These are phyloP conservation scores for Annulohypoxylon nitens DNA, from an alignment of 495 filamentous ascomycete species.

Conservation along the genomic window DNA sequence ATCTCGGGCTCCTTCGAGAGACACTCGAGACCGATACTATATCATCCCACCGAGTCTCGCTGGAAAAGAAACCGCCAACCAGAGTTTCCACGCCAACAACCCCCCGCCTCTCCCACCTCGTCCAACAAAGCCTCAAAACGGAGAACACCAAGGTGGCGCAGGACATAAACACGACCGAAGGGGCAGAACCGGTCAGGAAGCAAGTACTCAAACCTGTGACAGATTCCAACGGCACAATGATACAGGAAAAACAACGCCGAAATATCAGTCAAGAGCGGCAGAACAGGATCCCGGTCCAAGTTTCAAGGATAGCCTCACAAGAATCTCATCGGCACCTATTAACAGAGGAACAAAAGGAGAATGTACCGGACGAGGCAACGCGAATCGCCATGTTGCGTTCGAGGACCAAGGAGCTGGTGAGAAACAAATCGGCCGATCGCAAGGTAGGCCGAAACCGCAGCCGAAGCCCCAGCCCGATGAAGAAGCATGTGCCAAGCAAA, in stretches of 20 bases:
- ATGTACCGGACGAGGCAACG: slow-evolving; percentile 37
- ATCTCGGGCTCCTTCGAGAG: slow-evolving; percentile 42
- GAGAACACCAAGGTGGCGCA: slow-evolving; percentile 6
- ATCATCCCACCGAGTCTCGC: slow-evolving; percentile 31
- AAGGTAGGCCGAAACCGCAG: slow-evolving; percentile 20
- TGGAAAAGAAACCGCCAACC: slow-evolving; percentile 34
- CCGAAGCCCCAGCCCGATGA: slow-evolving; percentile 37
- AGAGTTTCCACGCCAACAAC: slow-evolving; percentile 37
- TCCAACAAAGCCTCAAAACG: slow-evolving; percentile 29
- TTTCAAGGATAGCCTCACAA: slow-evolving; percentile 2
- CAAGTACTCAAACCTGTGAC: slow-evolving; percentile 4
- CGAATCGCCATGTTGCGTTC: slow-evolving; percentile 42
- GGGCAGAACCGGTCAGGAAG: slow-evolving; percentile 10
- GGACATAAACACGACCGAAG: not conserved
- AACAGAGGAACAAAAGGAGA: slow-evolving; percentile 25
- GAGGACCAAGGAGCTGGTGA: slow-evolving; percentile 36
- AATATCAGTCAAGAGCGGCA: slow-evolving; percentile 16
- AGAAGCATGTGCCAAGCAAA: slow-evolving; percentile 22
- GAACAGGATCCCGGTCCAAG: slow-evolving; percentile 5
- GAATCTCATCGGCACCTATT: slow-evolving; percentile 21
- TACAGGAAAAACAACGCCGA: slow-evolving; percentile 4
- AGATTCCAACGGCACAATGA: slow-evolving; percentile 8
- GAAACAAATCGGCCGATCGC: slow-evolving; percentile 30
- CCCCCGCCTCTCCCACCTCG: slow-evolving; percentile 22
- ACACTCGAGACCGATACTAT: slow-evolving; percentile 45